phyloP scores from a whole-genome alignment of 306 rosid species.

The Malus sieversii region DNA sequence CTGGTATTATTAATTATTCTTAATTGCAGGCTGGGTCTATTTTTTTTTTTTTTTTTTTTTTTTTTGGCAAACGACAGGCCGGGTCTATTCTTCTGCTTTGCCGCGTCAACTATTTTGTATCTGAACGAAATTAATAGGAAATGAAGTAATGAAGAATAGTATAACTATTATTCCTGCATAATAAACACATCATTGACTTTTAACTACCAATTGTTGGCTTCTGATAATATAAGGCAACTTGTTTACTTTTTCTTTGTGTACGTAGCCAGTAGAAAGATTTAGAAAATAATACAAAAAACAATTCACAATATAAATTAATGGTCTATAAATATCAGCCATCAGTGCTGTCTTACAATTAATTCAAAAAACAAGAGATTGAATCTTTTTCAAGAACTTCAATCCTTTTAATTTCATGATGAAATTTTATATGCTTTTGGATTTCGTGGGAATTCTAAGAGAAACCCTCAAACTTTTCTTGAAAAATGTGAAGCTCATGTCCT shows the following conservation, averaged over 20 bases:
- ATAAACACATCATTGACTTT: background rate
- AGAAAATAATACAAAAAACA: background rate
- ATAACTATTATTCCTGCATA: background rate
- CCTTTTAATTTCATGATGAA: background rate
- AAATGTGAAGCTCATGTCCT: too few species aligned
- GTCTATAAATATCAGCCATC: background rate
- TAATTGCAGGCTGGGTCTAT: background rate
- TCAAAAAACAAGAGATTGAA: background rate
- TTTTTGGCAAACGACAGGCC: background rate
- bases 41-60: too few species aligned
- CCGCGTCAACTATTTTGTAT: background rate
- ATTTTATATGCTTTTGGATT: too few species aligned
- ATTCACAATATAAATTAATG: background rate
- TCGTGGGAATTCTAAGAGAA: too few species aligned
- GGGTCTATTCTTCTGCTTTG: background rate
- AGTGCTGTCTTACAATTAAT: background rate
- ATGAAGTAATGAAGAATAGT: background rate
- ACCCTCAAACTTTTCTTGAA: too few species aligned
- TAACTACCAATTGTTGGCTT: background rate
- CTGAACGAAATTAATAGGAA: background rate
- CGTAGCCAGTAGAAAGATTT: background rate
- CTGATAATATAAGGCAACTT: background rate
- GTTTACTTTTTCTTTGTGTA: background rate
- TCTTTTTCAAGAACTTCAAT: background rate
- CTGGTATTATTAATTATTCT: too few species aligned